Percentiles rank a stretch among this genome's conserved stretches.
These are phyloP conservation scores for Cladosporium velox DNA, from an alignment of 2,329 filamentous ascomycete genomes.

Conservation along the genomic window DNA sequence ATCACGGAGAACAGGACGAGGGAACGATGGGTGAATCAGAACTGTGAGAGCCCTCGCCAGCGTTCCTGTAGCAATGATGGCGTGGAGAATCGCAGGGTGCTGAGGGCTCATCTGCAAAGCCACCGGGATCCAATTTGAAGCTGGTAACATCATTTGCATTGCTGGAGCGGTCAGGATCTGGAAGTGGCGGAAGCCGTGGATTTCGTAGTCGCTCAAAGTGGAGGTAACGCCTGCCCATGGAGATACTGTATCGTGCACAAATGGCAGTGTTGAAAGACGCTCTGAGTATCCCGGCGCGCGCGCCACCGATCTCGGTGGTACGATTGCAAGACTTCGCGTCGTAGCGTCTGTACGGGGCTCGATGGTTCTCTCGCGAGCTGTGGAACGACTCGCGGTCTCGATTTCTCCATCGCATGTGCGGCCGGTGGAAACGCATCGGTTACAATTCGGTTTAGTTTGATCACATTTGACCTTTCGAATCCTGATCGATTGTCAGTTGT, in stretches of 20 bases:
- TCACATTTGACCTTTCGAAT: background rate
- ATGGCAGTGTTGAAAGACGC: background rate
- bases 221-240: background rate
- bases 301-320: background rate
- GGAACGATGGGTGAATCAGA: background rate
- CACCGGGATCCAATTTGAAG: background rate
- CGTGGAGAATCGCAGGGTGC: background rate
- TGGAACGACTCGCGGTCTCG: background rate
- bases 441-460: background rate
- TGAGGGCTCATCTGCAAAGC: constrained; percentile 6
- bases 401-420: constrained; percentile 4
- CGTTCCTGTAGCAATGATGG: background rate
- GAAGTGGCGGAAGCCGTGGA: background rate
- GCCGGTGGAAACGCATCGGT: background rate
- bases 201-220: background rate
- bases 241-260: background rate
- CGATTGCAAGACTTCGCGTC: background rate
- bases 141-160: constrained; percentile 1
- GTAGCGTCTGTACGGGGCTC: background rate
- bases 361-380: background rate
- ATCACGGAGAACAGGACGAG: background rate
- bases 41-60: background rate
- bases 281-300: background rate
- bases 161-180: constrained; percentile 2
- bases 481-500: background rate